phyloP scores from a whole-genome alignment of 331 rosid genomes.

The Pyracantha coccinea region DNA sequence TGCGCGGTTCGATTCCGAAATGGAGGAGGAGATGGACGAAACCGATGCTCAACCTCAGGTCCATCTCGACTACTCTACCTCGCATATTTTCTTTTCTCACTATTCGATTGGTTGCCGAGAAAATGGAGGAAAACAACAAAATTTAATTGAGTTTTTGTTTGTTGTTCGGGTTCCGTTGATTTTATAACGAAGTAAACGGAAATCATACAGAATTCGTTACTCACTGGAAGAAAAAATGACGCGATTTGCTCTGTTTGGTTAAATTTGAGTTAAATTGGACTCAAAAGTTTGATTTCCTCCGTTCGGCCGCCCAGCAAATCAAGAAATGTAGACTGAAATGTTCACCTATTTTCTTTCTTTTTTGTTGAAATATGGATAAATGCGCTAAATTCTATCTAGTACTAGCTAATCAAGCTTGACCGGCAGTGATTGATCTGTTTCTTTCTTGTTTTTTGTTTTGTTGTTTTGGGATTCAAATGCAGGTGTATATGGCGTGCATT shows the following conservation, averaged over 20 bases:
- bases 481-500: slow-evolving; percentile 96
- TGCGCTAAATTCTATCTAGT: neutral
- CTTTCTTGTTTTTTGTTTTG: neutral
- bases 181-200: neutral
- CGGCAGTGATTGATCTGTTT: neutral
- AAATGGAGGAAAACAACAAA: neutral
- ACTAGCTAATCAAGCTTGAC: neutral
- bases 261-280: neutral
- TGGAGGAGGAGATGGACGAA: slow-evolving; percentile 84
- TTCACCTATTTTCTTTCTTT: neutral
- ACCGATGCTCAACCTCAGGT: slow-evolving; percentile 84
- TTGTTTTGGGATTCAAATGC: slow-evolving; percentile 14
- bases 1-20: slow-evolving; percentile 7
- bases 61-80: slow-evolving; percentile 4
- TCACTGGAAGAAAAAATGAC: neutral
- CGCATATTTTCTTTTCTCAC: slow-evolving; percentile 2
- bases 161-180: neutral
- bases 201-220: neutral
- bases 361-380: no score
- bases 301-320: slow-evolving; percentile 11
- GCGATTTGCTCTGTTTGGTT: neutral
- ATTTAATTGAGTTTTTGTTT: neutral
- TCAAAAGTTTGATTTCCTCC: neutral
- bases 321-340: neutral
- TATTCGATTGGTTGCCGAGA: slow-evolving; percentile 21